Base-by-base conservation (phyloP, 192 early-diverging fungal species). In the Coemansia javaensis region DNA sequence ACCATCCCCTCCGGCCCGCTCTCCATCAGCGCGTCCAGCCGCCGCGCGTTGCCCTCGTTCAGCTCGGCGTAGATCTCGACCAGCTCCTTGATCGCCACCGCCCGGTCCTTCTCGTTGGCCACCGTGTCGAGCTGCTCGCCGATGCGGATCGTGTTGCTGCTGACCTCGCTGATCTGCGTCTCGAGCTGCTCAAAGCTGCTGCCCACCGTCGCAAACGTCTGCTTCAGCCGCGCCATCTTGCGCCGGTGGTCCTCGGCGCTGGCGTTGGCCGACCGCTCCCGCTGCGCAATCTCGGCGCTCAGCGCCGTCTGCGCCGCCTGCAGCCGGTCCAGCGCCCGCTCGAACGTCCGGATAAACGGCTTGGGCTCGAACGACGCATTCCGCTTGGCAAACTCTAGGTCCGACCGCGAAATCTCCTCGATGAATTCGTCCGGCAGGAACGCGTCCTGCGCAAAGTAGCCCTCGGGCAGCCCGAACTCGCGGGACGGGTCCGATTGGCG, bases 91-190 rank as follows among this genome's bases (percentile, higher is more conserved):
- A 91, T 87, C 35, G 96, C 88, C 17, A 85, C 80, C 0, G 94
- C 93, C 2, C 89, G 82, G 48, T 85, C 81, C 45, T 89, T 75
- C 45, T 99, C 93, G 52, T 88, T 91, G 60, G 95, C 91, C 33
- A 96, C 89, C 0, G 86, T 93, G 58, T 99, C 96, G 32, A 99
- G 79, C 73, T 99, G 93, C 62, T 99, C 96, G 46, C 96, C 92
- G 54, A 99, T 94, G 40, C 90, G 80, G 33, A 97, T 87, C n/a
- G 94, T 91, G 17, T 94, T 96, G 53, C 89, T 93, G 60, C 94
- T 88, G 8, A 99, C 91, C 63, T 94, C 87, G 44, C 84, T 85
- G 30, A 97, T 85, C 41, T 92, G 81, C 21, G 77, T 77, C 65
- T 99, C 93, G 34, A 99, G 74, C 27, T 77, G 77, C 55, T 95